These are phyloP conservation scores for Penicillium sp. DNA, from an alignment of 2,329 filamentous ascomycete species.

Conservation along the genomic window DNA sequence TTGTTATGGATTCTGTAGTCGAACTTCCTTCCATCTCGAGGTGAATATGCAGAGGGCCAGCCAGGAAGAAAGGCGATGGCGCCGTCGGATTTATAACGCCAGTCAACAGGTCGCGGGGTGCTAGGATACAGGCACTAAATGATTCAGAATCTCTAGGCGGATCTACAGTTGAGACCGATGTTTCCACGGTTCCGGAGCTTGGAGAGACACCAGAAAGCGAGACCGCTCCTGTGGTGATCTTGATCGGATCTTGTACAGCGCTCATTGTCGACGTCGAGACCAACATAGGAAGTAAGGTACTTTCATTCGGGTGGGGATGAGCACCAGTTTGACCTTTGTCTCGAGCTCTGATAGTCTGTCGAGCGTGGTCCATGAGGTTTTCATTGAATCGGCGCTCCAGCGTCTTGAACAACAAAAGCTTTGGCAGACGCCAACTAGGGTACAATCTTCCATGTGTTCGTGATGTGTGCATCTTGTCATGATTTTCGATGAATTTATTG, in stretches of 20 bases:
- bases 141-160: not conserved
- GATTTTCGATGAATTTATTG: slow-evolving; percentile 20
- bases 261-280: not conserved
- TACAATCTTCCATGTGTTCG: slow-evolving; percentile 27
- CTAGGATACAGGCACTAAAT: not conserved
- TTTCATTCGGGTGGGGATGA: not conserved
- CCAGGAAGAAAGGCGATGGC: not conserved
- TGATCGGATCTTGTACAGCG: not conserved
- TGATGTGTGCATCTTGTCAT: slow-evolving; percentile 25
- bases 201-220: not conserved
- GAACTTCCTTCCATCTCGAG: slow-evolving; percentile 1
- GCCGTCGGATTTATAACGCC: not conserved
- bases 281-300: not conserved
- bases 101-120: not conserved
- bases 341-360: not conserved
- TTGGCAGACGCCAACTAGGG: slow-evolving; percentile 2
- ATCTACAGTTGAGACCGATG: not conserved
- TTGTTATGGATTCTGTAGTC: not conserved
- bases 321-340: not conserved
- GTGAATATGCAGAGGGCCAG: slow-evolving; percentile 1
- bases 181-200: not conserved
- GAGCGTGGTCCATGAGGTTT: not conserved
- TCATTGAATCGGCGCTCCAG: not conserved
- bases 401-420: not conserved
- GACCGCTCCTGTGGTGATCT: not conserved